Evolutionary conservation across 495 filamentous ascomycete genomes (phyloP), one percentile per base, ranked within the genome.

Genomic region (Hypoxylon lienhwacheense): DNA sequence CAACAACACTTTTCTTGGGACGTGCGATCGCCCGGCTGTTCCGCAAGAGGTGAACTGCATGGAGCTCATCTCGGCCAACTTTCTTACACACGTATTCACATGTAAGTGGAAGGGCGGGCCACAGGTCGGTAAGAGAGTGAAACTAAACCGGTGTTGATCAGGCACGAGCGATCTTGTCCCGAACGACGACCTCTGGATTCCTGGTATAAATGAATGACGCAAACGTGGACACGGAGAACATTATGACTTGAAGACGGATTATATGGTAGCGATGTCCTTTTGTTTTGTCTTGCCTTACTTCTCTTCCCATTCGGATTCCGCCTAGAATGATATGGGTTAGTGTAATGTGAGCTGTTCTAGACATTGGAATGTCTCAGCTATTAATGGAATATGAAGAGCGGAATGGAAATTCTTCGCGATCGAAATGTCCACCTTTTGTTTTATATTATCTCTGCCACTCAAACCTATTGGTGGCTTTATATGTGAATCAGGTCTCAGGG

Each of bases 41-140:
- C 58, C 52, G 1, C 58, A 61, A 31, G 52, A 61, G 58, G 53
- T 56, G 52, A 47, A 61, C 52, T 61, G 52, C 43, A 52, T 46
- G 52, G 22, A 55, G 42, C 24, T 61, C 7, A 49, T 61, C 26
- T 55, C 58, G 20, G 47, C 52, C 5, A 43, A 41, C 4, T 56
- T 48, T 25, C 36, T 61, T 7, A 61, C 58, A 1, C 58, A 56
- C 24, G 47, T 56, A 21, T 61, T 61, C n/a, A 55, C 41, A 15
- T 61, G 57, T 61, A 61, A 61, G 57, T 61, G 7, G 4, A 11
- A 7, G 21, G 12, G 12, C 19, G 7, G 4, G 14, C 7, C 3
- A 26, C 5, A 17, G 1, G 3, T 11, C 10, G 3, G 3, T n/a
- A 7, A 2, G 14, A 12, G 16, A 4, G 15, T 3, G 12, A 5